Evolutionary conservation across 2,329 filamentous ascomycete species (phyloP), one percentile per base, ranked within the genome.

Genomic region (Tympanopsis confertula): DNA sequence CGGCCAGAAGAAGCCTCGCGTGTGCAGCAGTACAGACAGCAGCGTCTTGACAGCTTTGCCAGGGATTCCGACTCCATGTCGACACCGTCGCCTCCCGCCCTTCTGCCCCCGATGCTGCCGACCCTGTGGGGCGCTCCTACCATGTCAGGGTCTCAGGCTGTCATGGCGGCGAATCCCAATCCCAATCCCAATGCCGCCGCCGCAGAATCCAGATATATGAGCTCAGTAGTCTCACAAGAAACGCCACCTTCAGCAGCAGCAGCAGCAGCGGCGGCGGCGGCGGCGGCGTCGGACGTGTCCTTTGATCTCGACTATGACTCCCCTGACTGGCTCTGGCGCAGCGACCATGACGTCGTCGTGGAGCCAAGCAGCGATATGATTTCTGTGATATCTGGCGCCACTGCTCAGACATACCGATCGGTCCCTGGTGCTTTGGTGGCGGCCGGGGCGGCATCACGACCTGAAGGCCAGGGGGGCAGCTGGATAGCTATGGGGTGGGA

Each of bases 1-100:
- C 13, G 48, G 42, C 26, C 14, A 19, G 22, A 13, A 13, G 53
- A 51, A 35, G 55, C 54, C 20, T 43, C 41, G 15, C 47, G 45
- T 12, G 43, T 56, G 19, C 45, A 48, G 5, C 41, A 47, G 35
- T 51, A 55, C 29, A 50, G 54, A 10, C 48, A 56, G 30, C 37
- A 42, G 17, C 50, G 51, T 13, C 38, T 57, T 20, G 46, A 45
- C 15, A 44, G 47, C 18, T 58, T 58, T 41, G 54, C 52, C 5
- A 45, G 42, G 30, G 51, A 52, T 39, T 50, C 44, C 5, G 42
- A 22, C 3, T 41, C 30, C 14, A 38, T 46, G 22, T 10, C n/a
- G 22, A 26, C 22, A 7, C 7, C 22, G 22, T 26, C 22, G 7
- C 22, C 22, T n/a, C 22, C 7, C 7, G 7, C 22, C 7, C 22